Evolutionary conservation across 345 rosid species (phyloP), one percentile per base, ranked within the genome.

Genomic region (Citrus unshiu): DNA sequence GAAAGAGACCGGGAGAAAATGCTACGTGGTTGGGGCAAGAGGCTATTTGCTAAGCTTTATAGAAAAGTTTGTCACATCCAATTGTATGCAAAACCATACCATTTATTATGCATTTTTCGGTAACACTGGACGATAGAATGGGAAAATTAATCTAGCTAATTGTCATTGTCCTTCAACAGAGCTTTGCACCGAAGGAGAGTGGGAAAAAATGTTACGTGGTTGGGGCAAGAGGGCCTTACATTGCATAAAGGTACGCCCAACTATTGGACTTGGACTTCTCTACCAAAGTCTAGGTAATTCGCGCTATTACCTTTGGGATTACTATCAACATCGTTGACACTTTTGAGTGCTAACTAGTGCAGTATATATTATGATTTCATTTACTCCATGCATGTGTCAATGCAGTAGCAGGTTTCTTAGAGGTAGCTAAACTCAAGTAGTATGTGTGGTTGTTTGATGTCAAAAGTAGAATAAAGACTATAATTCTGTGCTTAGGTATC

Each of bases 181-280:
- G 87, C 80, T 81, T 81, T 54, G 54, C 80, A 12, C 51, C 81
- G 32, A 81, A 66, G 49, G 9, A 63, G 68, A 83, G 70, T 2
- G 86, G 86, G 68, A 86, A 79, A 83, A 83, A 65, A 70, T 76
- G 86, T 40, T 83, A 75, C 34, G 79, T 81, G 85, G 13, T 81
- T 6, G 76, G 81, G 4, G 68, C 88, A 19, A 77, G 83, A 56
- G 82, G 68, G 43, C 82, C 83, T 32, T 32, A 27, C 19, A 86
- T 86, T 37, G 59, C 74, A 12, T 81, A 81, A 72, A 4, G 83
- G 79, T 67, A 30, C 81, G 9, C 79, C 83, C 51, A 4, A 12
- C 6, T 77, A 77, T 70, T 83, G 86, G 86, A 79, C 22, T 29
- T 81, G 80, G 85, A 73, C 24, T 22, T 58, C 76, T 22, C 18